Evolutionary conservation across 495 filamentous ascomycete genomes (phyloP).

Genomic region (Choiromyces venosus): DNA sequence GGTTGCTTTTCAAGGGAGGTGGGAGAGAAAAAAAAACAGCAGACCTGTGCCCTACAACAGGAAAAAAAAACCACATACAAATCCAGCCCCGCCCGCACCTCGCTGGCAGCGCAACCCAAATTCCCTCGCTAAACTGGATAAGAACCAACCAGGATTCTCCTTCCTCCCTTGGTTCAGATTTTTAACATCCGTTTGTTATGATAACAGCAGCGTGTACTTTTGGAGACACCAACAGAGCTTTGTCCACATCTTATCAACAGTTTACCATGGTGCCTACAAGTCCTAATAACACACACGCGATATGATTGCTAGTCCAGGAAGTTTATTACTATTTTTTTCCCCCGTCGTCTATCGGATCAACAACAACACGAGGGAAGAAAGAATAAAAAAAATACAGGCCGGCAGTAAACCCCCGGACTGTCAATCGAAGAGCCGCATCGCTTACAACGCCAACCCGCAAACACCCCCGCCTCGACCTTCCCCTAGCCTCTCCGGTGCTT

Average conservation of each 20-base stretch:
- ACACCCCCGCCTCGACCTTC: background rate
- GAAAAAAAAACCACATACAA: background rate
- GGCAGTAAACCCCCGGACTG: background rate
- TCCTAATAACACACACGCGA: background rate
- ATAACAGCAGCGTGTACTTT: background rate
- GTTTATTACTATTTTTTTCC: background rate
- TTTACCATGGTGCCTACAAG: background rate
- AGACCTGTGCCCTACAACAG: constrained; percentile 4
- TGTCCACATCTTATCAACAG: background rate
- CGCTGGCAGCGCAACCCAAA: background rate
- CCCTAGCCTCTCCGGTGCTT: background rate
- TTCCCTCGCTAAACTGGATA: background rate
- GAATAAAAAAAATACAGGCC: background rate
- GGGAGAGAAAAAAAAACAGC: background rate
- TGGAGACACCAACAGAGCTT: background rate
- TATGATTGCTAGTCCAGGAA: background rate
- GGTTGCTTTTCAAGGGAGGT: background rate
- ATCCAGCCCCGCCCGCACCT: background rate
- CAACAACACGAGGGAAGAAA: background rate
- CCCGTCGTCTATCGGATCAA: background rate
- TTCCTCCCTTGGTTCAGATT: background rate
- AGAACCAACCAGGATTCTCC: background rate
- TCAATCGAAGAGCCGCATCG: background rate
- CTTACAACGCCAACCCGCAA: background rate
- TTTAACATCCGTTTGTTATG: background rate